phyloP scores from a whole-genome alignment of 2,329 filamentous ascomycete genomes.

The Epichloe typhina region DNA sequence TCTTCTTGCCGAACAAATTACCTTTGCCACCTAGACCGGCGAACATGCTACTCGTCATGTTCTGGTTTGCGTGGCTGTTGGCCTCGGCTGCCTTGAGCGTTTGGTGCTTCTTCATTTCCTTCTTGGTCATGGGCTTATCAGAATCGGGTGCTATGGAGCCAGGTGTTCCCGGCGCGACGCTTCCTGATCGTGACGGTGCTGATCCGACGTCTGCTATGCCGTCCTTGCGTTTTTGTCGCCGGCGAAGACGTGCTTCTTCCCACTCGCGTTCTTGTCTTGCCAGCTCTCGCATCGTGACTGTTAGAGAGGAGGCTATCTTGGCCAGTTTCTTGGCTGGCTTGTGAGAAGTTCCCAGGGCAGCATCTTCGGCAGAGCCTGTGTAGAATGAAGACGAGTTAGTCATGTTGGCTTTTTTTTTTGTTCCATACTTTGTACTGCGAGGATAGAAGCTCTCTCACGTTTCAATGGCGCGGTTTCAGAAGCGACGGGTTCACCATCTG shows the following conservation, averaged over 20 bases:
- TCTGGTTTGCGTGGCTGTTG: constrained; percentile 68
- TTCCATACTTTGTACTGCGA: not conserved
- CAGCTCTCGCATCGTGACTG: constrained; percentile 44
- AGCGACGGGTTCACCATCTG: constrained; percentile 28
- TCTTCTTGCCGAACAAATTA: constrained; percentile 43
- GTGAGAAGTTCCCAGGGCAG: constrained; percentile 23
- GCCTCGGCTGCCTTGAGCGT: constrained; percentile 68
- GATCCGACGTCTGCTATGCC: constrained; percentile 38
- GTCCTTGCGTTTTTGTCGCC: constrained; percentile 50
- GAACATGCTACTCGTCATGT: constrained; percentile 68
- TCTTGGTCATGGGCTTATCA: constrained; percentile 68
- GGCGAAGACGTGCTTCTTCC: constrained; percentile 59
- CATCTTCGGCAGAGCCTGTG: constrained; percentile 27
- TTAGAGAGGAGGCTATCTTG: constrained; percentile 36
- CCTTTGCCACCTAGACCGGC: constrained; percentile 50
- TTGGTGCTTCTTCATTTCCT: constrained; percentile 65
- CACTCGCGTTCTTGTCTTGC: constrained; percentile 53
- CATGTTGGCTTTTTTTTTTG: not conserved
- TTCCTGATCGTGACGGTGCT: constrained; percentile 38
- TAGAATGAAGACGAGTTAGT: not conserved
- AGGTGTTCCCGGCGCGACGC: constrained; percentile 46
- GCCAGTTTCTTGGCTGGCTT: constrained; percentile 30
- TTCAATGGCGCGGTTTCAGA: constrained; percentile 44
- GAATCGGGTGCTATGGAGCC: constrained; percentile 49
- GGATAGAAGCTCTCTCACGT: constrained; percentile 32